phyloP scores from a whole-genome alignment of 331 rosid genomes.

The Arachis monticola region DNA sequence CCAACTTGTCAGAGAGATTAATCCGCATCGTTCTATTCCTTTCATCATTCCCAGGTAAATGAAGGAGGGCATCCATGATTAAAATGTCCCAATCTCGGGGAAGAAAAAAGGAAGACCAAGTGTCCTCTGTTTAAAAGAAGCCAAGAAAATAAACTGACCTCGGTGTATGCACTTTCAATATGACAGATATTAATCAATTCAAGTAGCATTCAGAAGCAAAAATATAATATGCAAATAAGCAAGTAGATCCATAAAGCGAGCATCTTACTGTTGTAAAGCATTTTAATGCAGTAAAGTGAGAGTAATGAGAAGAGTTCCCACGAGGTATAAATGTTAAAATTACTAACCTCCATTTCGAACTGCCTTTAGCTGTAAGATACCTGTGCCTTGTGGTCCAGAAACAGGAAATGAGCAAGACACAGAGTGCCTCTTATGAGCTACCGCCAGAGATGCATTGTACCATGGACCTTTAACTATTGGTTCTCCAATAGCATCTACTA shows the following conservation, averaged over 20 bases:
- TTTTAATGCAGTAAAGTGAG: not conserved
- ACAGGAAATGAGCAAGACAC: conserved; percentile 93
- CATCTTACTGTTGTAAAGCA: conserved; percentile 16
- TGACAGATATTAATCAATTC: conserved; percentile 3
- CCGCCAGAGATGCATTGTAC: conserved; percentile 97
- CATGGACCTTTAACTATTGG: conserved; percentile 91
- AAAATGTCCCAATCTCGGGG: conserved; percentile 89
- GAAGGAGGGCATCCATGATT: conserved; percentile 91
- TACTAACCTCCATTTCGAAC: conserved; percentile 82
- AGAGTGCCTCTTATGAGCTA: conserved; percentile 86
- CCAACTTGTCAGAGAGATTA: conserved; percentile 51
- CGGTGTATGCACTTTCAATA: conserved; percentile 3
- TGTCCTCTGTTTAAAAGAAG: conserved; percentile 59
- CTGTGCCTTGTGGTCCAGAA: conserved; percentile 81
- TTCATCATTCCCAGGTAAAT: conserved; percentile 82
- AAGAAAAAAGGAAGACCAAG: conserved; percentile 73
- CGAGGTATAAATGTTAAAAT: conserved; percentile 4
- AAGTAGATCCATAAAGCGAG: not conserved
- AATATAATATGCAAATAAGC: conserved; percentile 11
- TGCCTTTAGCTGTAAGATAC: conserved; percentile 83
- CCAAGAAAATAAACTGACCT: conserved; percentile 26
- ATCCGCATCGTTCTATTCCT: conserved; percentile 68
- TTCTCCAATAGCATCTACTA: conserved; percentile 85
- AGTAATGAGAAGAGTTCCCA: not conserved
- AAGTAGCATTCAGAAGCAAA: conserved; percentile 11